These are phyloP conservation scores for Fusarium oligoseptatum DNA, from an alignment of 2,329 filamentous ascomycete species.

Conservation along the genomic window DNA sequence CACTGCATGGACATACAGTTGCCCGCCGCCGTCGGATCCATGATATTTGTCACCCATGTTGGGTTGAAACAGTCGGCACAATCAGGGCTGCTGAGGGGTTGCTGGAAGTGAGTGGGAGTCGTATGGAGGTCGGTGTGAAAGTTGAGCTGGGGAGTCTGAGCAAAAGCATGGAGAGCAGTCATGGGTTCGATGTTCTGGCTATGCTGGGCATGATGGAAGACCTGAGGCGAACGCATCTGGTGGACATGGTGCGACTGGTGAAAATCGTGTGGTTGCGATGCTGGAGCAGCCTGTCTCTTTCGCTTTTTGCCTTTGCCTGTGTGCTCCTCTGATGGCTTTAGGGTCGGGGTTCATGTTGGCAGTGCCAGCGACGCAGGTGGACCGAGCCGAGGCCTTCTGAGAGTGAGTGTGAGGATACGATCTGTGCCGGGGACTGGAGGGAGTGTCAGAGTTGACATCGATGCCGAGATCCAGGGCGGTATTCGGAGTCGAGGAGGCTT, in stretches of 20 bases:
- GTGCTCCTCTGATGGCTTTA: conserved; percentile 16
- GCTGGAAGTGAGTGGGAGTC: conserved; percentile 33
- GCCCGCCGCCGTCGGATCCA: conserved; percentile 20
- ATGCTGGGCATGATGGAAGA: conserved; percentile 26
- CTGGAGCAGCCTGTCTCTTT: conserved; percentile 28
- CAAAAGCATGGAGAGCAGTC: conserved; percentile 40
- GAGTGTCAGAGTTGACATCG: conserved; percentile 24
- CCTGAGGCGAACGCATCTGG: conserved; percentile 30
- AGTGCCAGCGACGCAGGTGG: conserved; percentile 26
- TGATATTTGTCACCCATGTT: conserved; percentile 33
- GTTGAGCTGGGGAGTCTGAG: conserved; percentile 34
- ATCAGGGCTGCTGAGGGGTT: conserved; percentile 17
- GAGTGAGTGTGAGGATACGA: background rate
- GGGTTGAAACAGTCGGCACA: conserved; percentile 28
- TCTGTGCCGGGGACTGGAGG: background rate
- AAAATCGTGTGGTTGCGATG: conserved; percentile 20
- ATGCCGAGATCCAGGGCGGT: conserved; percentile 33
- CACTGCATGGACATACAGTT: conserved; percentile 36
- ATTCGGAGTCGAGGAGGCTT: conserved; percentile 25
- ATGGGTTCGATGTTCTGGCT: conserved; percentile 39
- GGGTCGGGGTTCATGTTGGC: conserved; percentile 17
- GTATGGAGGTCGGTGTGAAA: conserved; percentile 29
- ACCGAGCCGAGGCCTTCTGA: conserved; percentile 25
- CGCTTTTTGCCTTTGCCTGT: conserved; percentile 34
- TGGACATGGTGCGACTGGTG: conserved; percentile 30